phyloP scores from a whole-genome alignment of 345 rosid genomes.

The Hibiscus trionum region DNA sequence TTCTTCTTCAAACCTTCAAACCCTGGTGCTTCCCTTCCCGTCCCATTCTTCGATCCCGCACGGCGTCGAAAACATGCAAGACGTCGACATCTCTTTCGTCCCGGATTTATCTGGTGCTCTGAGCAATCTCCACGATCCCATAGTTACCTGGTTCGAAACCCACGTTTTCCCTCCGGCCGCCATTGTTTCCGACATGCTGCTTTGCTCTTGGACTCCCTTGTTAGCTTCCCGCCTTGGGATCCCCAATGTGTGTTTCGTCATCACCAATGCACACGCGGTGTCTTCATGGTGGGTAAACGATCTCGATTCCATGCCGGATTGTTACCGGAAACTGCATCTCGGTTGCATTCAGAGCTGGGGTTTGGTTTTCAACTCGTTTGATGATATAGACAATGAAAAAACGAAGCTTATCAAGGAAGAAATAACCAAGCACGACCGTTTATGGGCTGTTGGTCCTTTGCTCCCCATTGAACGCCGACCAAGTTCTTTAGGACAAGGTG shows the following conservation, averaged over 20 bases:
- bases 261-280: not conserved
- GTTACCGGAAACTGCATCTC: not conserved
- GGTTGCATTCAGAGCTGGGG: not conserved
- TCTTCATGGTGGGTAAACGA: constrained; percentile 1
- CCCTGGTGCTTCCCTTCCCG: not conserved
- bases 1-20: not conserved
- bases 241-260: not conserved
- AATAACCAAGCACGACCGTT: constrained; percentile 11
- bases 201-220: constrained; percentile 31
- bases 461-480: constrained; percentile 28
- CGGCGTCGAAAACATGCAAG: constrained; percentile 28
- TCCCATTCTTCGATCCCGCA: not conserved
- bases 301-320: not conserved
- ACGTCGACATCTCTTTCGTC: constrained; percentile 18
- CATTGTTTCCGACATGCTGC: constrained; percentile 51
- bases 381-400: constrained; percentile 32
- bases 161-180: constrained; percentile 47
- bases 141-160: constrained; percentile 36
- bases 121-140: constrained; percentile 26
- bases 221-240: constrained; percentile 26
- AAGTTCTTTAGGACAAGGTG: not conserved
- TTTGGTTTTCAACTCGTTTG: constrained; percentile 36
- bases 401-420: constrained; percentile 24
- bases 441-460: constrained; percentile 51
- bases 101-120: constrained; percentile 18